Evolutionary conservation across 805 yeast genomes (phyloP).

Genomic region (Huiozyma sinensis): DNA sequence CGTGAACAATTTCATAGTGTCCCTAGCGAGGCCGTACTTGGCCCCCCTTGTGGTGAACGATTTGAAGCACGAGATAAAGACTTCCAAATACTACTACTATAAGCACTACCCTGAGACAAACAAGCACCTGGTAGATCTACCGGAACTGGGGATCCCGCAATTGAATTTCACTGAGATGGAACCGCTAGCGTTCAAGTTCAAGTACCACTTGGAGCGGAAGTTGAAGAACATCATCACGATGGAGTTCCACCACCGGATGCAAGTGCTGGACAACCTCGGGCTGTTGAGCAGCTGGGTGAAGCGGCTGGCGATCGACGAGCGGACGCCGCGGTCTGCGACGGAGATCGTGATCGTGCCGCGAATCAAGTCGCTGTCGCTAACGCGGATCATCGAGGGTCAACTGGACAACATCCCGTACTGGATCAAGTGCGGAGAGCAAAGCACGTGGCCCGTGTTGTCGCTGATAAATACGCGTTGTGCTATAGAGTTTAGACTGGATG

Average conservation of each 20-base stretch:
- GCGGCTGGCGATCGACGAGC: conserved; percentile 78
- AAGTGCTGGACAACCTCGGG: conserved; percentile 70
- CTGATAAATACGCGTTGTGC: conserved; percentile 79
- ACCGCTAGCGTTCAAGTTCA: conserved; percentile 27
- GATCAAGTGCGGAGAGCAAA: conserved; percentile 81
- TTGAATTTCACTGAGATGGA: conserved; percentile 27
- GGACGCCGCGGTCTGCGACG: conserved; percentile 65
- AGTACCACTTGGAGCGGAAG: conserved; percentile 30
- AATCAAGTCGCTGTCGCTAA: conserved; percentile 57
- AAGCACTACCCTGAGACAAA: conserved; percentile 31
- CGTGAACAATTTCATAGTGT: conserved; percentile 85
- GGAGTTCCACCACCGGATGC: conserved; percentile 78
- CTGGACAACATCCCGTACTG: conserved; percentile 78
- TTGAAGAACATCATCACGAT: conserved; percentile 50
- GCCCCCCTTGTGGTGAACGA: conserved; percentile 85
- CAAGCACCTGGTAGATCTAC: conserved; percentile 10
- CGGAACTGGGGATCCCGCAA: conserved; percentile 20
- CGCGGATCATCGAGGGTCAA: conserved; percentile 69
- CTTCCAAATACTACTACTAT: conserved; percentile 28
- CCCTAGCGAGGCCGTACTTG: conserved; percentile 85
- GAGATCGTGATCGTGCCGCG: conserved; percentile 91
- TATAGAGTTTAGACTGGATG: conserved; percentile 81
- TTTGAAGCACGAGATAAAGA: conserved; percentile 53
- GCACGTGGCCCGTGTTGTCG: conserved; percentile 88
- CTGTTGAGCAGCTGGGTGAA: conserved; percentile 58